A percentile compares a stretch with the other conserved stretches of the same genome.
Conservation (phyloP, 2,329 filamentous ascomycete genomes). For the Fusarium dimerum region DNA sequence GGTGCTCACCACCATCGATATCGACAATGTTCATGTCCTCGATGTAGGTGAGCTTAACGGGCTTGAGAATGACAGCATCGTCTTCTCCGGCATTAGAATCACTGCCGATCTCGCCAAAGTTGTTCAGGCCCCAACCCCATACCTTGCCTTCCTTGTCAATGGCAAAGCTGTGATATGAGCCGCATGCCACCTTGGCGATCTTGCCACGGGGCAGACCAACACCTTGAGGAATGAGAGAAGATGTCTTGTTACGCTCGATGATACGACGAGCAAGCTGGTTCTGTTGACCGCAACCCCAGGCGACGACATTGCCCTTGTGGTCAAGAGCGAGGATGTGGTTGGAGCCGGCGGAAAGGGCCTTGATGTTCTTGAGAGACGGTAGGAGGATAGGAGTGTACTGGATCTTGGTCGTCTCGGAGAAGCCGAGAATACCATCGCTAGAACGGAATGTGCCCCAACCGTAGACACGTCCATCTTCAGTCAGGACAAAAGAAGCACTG, state of each 20-base stretch:
- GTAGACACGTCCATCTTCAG: conserved; percentile 73
- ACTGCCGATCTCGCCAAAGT: conserved; percentile 77
- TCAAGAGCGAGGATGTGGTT: conserved; percentile 73
- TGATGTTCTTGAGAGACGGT: conserved; percentile 66
- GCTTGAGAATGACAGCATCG: conserved; percentile 70
- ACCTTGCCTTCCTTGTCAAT: conserved; percentile 70
- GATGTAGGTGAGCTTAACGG: conserved; percentile 67
- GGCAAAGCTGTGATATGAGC: conserved; percentile 82
- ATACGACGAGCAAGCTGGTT: conserved; percentile 61
- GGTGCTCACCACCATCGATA: conserved; percentile 72
- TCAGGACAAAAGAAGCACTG: conserved; percentile 75
- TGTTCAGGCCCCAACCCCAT: conserved; percentile 85
- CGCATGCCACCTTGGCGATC: conserved; percentile 58
- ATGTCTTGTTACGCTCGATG: conserved; percentile 64
- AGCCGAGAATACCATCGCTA: conserved; percentile 65
- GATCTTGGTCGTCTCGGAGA: conserved; percentile 52
- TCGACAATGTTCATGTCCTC: conserved; percentile 62
- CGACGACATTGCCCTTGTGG: conserved; percentile 62
- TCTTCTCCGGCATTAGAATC: conserved; percentile 53
- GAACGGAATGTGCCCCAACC: conserved; percentile 82
- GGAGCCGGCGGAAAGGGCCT: conserved; percentile 63
- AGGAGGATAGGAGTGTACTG: conserved; percentile 57
- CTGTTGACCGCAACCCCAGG: conserved; percentile 75
- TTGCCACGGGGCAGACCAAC: conserved; percentile 60
- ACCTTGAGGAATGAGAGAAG: conserved; percentile 59